Base-by-base conservation (phyloP, 768 basidiomycete species). In the Xerocomus spinulosus region DNA sequence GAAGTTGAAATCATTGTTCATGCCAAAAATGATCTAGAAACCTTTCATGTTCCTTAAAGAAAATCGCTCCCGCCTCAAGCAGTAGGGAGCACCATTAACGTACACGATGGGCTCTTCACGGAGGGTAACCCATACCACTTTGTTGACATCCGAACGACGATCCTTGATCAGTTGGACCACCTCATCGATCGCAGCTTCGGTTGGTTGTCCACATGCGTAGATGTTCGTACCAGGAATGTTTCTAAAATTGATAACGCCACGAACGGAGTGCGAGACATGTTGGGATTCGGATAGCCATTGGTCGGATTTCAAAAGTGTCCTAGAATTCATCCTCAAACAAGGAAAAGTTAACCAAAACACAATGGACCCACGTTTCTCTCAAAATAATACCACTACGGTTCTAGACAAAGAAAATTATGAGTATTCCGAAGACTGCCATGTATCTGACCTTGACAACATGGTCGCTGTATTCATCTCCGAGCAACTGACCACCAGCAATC, bases 211-310 rank as follows among this genome's bases (percentile, higher is more conserved):
- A 24, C 96, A 81, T 0, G 92, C 93, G 54, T 91, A 99, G 26
- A 97, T 85, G 37, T 83, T 82, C 18, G 85, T 86, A 5, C 75
- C 76, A 0, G 85, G 82, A 32, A 96, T 80, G 47, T 85, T 85
- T 44, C 96, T 81, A 74, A 96, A 97, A 60, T 96, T 96, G 68
- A 90, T 87, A 2, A 90, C 92, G n/a, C 96, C 96, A 3, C 91
- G 84, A 41, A 98, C 79, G 32, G 78, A 83, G 38, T 80, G 67
- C 40, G 78, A 74, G 34, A 86, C 80, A 39, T 74, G 76, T 48
- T 81, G 73, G 35, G 83, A 86, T 63, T 89, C 82, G 20, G 78
- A 77, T 10, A 83, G 68, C 93, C 93, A 97, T 64, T 87, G 87
- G 64, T 97, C 93, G 3, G 92, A 94, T 71, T 97, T 96, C 51